Evolutionary conservation across 208 protist genomes (phyloP).

Genomic region (Herpetomonas tarakana): DNA sequence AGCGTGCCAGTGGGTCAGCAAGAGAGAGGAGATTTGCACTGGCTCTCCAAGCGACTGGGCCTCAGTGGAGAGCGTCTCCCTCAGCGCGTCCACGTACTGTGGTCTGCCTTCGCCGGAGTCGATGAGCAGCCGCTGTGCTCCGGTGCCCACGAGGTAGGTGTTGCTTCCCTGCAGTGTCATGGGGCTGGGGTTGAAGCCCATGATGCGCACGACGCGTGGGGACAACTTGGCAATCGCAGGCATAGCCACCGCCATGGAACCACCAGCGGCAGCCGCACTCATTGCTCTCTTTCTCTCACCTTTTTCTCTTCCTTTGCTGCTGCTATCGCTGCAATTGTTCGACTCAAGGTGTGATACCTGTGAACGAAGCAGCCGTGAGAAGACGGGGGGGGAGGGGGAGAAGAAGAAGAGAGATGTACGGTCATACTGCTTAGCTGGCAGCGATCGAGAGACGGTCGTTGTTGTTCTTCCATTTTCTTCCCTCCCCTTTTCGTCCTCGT

Average conservation of each 20-base stretch:
- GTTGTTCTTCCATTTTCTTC: no score
- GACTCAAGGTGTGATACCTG: not conserved
- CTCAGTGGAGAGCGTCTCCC: conserved; percentile 19
- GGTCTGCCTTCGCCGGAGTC: conserved; percentile 56
- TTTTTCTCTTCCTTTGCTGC: not conserved
- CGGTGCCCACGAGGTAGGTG: conserved; percentile 68
- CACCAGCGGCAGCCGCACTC: no score
- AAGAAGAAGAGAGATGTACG: not conserved
- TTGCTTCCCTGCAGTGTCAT: conserved; percentile 77
- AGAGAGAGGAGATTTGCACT: conserved; percentile 39
- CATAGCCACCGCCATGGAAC: conserved; percentile 10
- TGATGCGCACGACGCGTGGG: conserved; percentile 39
- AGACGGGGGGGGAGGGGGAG: not conserved
- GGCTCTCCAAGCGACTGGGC: conserved; percentile 22
- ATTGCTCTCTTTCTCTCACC: not conserved
- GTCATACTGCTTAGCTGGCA: not conserved
- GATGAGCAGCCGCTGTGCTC: conserved; percentile 38
- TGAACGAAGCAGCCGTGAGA: not conserved
- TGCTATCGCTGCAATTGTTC: not conserved
- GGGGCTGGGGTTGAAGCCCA: conserved; percentile 62
- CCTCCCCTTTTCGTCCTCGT: no score
- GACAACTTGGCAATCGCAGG: conserved; percentile 35
- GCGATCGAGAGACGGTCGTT: not conserved
- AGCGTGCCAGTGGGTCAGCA: conserved; percentile 69
- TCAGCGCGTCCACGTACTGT: conserved; percentile 33